A percentile compares a stretch with the other conserved stretches of the same genome.
Evolutionary conservation across 2,329 filamentous ascomycete species (phyloP).

Genomic region (Claviceps monticola): DNA sequence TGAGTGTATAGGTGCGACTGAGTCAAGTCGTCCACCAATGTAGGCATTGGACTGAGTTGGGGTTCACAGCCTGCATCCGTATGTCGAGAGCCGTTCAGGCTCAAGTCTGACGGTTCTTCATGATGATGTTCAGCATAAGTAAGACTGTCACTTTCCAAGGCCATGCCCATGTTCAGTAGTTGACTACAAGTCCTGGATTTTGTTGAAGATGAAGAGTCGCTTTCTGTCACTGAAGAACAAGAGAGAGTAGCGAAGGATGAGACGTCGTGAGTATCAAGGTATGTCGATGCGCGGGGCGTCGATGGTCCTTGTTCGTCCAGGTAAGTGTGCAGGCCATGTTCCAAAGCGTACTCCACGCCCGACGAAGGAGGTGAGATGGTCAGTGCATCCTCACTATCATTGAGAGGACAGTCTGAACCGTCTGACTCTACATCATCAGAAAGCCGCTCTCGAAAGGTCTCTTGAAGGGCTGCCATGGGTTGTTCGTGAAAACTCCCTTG

Average conservation of each 20-base stretch:
- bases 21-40: slow-evolving; percentile 34
- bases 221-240: slow-evolving; percentile 13
- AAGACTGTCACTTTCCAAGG: background rate
- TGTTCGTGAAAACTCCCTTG: slow-evolving; percentile 15
- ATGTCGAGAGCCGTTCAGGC: background rate
- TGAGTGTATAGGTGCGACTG: slow-evolving; percentile 62
- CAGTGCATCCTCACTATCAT: slow-evolving; percentile 41
- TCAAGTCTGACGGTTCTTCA: background rate
- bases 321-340: slow-evolving; percentile 23
- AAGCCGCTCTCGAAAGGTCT: slow-evolving; percentile 14
- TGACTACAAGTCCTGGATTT: slow-evolving; percentile 8
- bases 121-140: background rate
- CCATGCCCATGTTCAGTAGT: background rate
- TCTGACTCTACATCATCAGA: slow-evolving; percentile 11
- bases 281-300: slow-evolving; percentile 41
- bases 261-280: slow-evolving; percentile 19
- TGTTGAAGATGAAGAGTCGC: slow-evolving; percentile 4
- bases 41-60: background rate
- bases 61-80: background rate
- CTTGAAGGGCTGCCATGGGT: slow-evolving; percentile 12
- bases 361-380: slow-evolving; percentile 40
- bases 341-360: slow-evolving; percentile 15
- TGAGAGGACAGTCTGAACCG: slow-evolving; percentile 14
- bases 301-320: slow-evolving; percentile 25
- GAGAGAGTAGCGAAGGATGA: slow-evolving; percentile 9